These are phyloP conservation scores for Scolecobasidium constrictum DNA, from an alignment of 2,329 filamentous ascomycete genomes.

Conservation along the genomic window DNA sequence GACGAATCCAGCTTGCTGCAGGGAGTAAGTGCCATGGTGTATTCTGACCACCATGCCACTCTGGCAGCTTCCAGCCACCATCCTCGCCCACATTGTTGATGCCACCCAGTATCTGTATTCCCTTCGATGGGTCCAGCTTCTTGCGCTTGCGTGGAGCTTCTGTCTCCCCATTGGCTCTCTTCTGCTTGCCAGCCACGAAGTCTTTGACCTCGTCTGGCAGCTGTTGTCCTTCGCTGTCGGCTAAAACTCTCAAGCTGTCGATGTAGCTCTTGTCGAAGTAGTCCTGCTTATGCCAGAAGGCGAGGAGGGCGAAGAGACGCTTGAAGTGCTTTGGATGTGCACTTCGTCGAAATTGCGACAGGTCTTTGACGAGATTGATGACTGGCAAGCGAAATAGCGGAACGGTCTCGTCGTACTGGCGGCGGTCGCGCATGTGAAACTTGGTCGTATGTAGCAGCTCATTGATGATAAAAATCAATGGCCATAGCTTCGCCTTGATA, in stretches of 20 bases:
- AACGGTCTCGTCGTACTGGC: neutral
- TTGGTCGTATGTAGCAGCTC: constrained; percentile 6
- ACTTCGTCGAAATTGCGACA: constrained; percentile 2
- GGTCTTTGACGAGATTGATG: constrained; percentile 6
- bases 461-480: constrained; percentile 6
- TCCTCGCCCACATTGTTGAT: neutral
- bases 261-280: constrained; percentile 8
- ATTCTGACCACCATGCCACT: constrained; percentile 1
- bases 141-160: neutral
- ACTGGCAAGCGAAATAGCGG: constrained; percentile 2
- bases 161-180: neutral
- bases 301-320: constrained; percentile 3
- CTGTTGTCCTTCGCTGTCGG: neutral
- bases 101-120: neutral
- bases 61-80: constrained; percentile 6
- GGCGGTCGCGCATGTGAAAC: neutral
- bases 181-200: neutral
- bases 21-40: constrained; percentile 9
- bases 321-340: constrained; percentile 7
- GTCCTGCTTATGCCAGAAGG: constrained; percentile 8
- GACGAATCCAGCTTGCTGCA: constrained; percentile 6
- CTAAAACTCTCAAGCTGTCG: neutral
- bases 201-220: neutral
- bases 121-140: constrained; percentile 2
- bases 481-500: neutral